Evolutionary conservation across 2,329 filamentous ascomycete genomes (phyloP).

Genomic region (Neurospora sp.): DNA sequence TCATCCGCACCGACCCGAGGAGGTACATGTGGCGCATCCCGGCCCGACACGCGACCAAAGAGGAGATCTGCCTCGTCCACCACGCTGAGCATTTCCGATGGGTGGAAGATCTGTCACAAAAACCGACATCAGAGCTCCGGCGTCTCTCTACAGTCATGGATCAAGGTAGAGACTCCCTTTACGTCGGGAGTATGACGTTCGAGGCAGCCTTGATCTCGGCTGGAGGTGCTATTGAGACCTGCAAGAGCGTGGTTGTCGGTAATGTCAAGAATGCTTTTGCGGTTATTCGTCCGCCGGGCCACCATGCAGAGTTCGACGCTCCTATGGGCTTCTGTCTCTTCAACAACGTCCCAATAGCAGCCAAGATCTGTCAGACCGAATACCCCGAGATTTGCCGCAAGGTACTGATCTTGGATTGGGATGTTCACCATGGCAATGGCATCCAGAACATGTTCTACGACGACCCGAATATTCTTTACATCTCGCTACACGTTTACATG

Average conservation of each 20-base stretch:
- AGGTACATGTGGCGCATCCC: constrained; percentile 67
- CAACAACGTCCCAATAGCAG: constrained; percentile 92
- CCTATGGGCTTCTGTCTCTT: constrained; percentile 96
- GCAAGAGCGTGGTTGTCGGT: constrained; percentile 75
- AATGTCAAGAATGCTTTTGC: constrained; percentile 91
- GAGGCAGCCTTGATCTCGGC: constrained; percentile 74
- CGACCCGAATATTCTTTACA: constrained; percentile 89
- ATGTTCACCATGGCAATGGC: constrained; percentile 74
- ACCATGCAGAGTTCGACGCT: constrained; percentile 79
- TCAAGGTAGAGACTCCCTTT: constrained; percentile 63
- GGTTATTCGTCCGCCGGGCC: constrained; percentile 86
- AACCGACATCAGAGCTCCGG: constrained; percentile 55
- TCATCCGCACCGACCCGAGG: constrained; percentile 43
- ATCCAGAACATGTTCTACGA: constrained; percentile 94
- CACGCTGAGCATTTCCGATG: constrained; percentile 67
- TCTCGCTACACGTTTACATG: constrained; percentile 84
- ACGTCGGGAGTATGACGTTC: constrained; percentile 74
- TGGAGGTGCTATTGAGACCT: constrained; percentile 91
- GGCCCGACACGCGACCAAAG: constrained; percentile 63
- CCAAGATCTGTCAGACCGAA: constrained; percentile 74
- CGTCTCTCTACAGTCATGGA: constrained; percentile 52
- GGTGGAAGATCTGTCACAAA: constrained; percentile 49
- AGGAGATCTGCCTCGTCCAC: constrained; percentile 76
- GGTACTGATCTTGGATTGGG: constrained; percentile 89
- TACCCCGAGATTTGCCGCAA: constrained; percentile 77